Percentiles rank a stretch among this genome's conserved stretches.
Conservation (phyloP, 306 rosid species). For the Medicago arabica region DNA sequence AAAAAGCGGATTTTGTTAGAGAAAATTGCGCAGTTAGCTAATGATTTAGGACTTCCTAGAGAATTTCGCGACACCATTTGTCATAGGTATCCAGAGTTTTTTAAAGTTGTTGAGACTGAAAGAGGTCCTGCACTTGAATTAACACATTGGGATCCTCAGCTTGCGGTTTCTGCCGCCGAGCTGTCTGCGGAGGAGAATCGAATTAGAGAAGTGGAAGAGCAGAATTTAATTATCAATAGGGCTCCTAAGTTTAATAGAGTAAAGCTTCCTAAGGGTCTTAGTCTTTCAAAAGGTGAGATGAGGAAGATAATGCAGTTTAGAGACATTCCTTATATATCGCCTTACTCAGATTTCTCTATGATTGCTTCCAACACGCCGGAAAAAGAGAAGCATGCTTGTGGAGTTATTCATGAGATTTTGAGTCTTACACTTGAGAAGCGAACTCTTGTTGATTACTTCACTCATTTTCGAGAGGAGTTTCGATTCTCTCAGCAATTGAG, state of each 20-base stretch:
- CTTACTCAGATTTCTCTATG: slow-evolving; percentile 81
- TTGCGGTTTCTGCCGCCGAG: slow-evolving; percentile 90
- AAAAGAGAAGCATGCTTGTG: slow-evolving; percentile 93
- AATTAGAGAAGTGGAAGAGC: slow-evolving; percentile 67
- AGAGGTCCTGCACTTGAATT: slow-evolving; percentile 83
- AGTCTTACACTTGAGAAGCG: slow-evolving; percentile 88
- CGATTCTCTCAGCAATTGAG: slow-evolving; percentile 87
- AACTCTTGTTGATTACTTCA: slow-evolving; percentile 81
- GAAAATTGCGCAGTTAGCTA: slow-evolving; percentile 74
- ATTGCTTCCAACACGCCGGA: slow-evolving; percentile 61
- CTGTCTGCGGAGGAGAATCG: slow-evolving; percentile 73
- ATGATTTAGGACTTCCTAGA: slow-evolving; percentile 75
- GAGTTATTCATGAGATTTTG: slow-evolving; percentile 83
- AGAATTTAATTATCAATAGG: slow-evolving; percentile 80
- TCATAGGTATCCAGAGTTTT: slow-evolving; percentile 80
- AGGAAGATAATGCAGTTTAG: slow-evolving; percentile 75
- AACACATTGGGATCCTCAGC: slow-evolving; percentile 92
- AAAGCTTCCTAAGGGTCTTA: slow-evolving; percentile 82
- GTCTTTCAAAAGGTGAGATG: slow-evolving; percentile 79
- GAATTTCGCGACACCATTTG: slow-evolving; percentile 89
- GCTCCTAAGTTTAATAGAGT: slow-evolving; percentile 72
- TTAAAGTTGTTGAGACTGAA: slow-evolving; percentile 75
- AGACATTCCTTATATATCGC: slow-evolving; percentile 81
- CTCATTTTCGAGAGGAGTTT: slow-evolving; percentile 94
- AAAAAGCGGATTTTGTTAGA: slow-evolving; percentile 80